Conservation (phyloP, 2,329 filamentous ascomycete genomes). For the Shiraia sp. region DNA sequence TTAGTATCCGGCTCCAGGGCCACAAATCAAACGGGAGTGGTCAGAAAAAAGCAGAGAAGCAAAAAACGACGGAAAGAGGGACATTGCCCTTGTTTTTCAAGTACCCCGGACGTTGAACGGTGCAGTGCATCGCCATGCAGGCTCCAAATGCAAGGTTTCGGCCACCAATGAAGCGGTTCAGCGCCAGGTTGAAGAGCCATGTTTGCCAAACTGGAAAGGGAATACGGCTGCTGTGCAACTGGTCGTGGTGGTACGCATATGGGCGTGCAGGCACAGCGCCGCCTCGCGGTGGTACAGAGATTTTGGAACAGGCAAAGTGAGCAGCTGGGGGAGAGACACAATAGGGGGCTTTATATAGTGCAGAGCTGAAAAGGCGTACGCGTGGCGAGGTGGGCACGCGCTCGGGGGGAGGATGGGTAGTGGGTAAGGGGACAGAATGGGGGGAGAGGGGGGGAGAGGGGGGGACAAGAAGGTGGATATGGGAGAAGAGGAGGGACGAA, state of each 20-base stretch:
- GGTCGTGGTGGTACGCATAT: conserved; percentile 34
- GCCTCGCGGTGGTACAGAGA: conserved; percentile 27
- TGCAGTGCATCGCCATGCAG: conserved; percentile 34
- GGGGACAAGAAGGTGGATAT: too few species aligned
- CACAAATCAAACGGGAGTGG: not conserved
- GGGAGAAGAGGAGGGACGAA: too few species aligned
- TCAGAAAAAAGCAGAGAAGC: conserved; percentile 4
- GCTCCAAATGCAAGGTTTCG: conserved; percentile 35
- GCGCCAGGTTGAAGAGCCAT: conserved; percentile 32
- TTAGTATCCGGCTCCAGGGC: conserved; percentile 34
- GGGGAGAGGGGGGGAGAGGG: not conserved
- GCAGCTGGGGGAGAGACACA: not conserved
- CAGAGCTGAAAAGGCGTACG: conserved; percentile 1
- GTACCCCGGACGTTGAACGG: conserved; percentile 26
- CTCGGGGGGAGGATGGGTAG: not conserved
- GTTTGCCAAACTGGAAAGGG: conserved; percentile 33
- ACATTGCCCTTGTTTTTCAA: conserved; percentile 39
- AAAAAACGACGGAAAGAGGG: conserved; percentile 3
- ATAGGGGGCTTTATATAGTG: not conserved
- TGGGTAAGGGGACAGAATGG: not conserved
- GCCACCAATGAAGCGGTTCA: conserved; percentile 25
- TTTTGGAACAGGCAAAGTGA: conserved; percentile 14
- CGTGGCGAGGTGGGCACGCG: conserved; percentile 1
- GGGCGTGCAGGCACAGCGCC: conserved; percentile 31
- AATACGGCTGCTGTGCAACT: conserved; percentile 42